Base-by-base conservation (phyloP, 1,139 yeast species). In the Saccharomyces pastorianus region DNA sequence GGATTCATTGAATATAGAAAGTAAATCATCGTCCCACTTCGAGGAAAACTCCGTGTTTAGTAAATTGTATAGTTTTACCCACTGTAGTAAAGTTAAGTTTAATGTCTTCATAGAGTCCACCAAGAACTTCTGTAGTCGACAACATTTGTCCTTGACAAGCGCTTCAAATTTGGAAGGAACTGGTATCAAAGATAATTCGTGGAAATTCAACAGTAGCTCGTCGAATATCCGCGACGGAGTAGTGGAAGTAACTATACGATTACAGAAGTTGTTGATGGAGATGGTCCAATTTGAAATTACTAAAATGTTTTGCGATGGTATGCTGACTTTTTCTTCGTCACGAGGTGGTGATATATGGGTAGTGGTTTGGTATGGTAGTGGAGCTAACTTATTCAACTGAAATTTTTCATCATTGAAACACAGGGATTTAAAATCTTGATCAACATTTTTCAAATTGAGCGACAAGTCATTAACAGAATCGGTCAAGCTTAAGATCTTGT, bases 361-460 rank as follows among this genome's bases (percentile, higher is more conserved):
- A 13, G 42, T 6, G 42, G 11, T 17, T 8, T 8, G 42, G 6
- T 7, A 13, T 17, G 23, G 23, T 17, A 38, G 23, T 38, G 42
- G 20, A 6, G 62, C 58, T 32, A 64, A 34, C 51, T 59, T 61
- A 17, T 54, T 51, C 41, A 68, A 51, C 48, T 60, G 62, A 55
- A 54, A 65, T 11, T 48, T 14, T n/a, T 61, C 59, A 52, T 67
- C 71, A 50, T 64, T 58, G 48, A 67, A 68, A 55, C 71, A 68
- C 13, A 68, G 56, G 3, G 63, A 63, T 58, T 63, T 60, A 44
- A 68, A 64, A 9, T 59, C 55, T 1, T 55, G 49, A 48, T 68
- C 70, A 0, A 59, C 57, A 1, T 31, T 56, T 32, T 60, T 61
- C 51, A 65, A 50, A 2, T 53, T 53, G 27, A 48, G 51, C 42